These are phyloP conservation scores for Elsinoe perseae DNA, from an alignment of 2,329 filamentous ascomycete genomes.

Conservation along the genomic window DNA sequence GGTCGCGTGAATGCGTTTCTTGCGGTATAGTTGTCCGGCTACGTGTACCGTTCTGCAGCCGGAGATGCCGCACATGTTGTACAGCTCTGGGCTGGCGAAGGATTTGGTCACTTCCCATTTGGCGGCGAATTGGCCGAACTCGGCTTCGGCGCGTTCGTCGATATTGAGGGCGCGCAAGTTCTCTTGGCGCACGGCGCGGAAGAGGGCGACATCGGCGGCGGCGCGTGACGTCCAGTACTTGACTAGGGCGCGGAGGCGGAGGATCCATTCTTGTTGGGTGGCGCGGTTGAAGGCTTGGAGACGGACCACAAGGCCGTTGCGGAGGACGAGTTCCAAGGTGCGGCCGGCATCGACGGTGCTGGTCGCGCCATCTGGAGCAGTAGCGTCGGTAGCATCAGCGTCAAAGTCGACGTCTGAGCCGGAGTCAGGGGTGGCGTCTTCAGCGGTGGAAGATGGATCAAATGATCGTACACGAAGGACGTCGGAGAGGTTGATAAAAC, in stretches of 20 bases:
- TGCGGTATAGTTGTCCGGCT: conserved; percentile 55
- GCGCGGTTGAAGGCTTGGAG: conserved; percentile 48
- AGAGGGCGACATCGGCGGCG: conserved; percentile 48
- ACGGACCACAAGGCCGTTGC: conserved; percentile 54
- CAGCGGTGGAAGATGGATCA: conserved; percentile 44
- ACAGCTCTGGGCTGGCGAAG: conserved; percentile 55
- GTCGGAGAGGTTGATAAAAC: conserved; percentile 55
- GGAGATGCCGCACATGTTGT: conserved; percentile 60
- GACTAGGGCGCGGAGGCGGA: conserved; percentile 47
- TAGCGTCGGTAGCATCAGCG: conserved; percentile 43
- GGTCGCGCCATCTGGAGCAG: conserved; percentile 46
- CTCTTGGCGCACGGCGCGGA: conserved; percentile 49
- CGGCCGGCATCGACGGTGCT: conserved; percentile 48
- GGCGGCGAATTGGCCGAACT: conserved; percentile 56
- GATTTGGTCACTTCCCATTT: conserved; percentile 62
- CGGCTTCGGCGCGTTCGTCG: conserved; percentile 57
- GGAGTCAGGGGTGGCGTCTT: conserved; percentile 41
- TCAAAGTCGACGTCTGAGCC: conserved; percentile 46
- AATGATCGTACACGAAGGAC: conserved; percentile 52
- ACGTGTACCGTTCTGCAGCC: conserved; percentile 56
- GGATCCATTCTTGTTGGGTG: conserved; percentile 56
- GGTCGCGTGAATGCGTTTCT: conserved; percentile 53
- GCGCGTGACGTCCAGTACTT: conserved; percentile 56
- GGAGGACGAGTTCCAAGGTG: conserved; percentile 54
- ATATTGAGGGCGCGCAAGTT: conserved; percentile 55